Conservation (phyloP, 352 stramenopile genomes). For the Thalassiosira oceanica region DNA sequence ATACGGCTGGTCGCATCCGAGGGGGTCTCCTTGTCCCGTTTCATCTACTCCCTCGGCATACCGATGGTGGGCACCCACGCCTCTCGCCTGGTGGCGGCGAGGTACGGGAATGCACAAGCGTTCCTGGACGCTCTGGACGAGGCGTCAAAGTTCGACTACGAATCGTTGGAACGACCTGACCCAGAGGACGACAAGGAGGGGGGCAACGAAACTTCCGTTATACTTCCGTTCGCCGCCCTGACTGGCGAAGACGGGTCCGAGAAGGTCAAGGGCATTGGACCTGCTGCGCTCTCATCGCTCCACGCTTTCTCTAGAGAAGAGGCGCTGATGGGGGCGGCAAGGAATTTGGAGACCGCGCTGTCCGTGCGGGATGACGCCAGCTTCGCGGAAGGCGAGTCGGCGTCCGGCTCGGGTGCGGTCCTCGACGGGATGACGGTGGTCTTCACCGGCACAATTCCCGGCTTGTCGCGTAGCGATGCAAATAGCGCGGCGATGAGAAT, state of each 20-base stretch:
- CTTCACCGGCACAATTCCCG: slow-evolving; percentile 69
- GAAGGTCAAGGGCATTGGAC: slow-evolving; percentile 68
- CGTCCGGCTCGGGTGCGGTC: background rate
- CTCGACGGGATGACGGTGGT: slow-evolving; percentile 66
- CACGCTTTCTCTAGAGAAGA: slow-evolving; percentile 51
- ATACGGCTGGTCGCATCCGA: no score
- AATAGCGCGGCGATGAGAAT: slow-evolving; percentile 44
- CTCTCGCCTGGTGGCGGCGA: slow-evolving; percentile 61
- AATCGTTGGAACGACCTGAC: no score
- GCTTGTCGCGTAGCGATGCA: slow-evolving; percentile 49
- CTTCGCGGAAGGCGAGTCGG: no score
- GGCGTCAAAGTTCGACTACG: slow-evolving; percentile 17
- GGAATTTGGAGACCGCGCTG: slow-evolving; percentile 43
- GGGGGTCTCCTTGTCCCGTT: slow-evolving; percentile 63
- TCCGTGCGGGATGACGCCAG: slow-evolving; percentile 53
- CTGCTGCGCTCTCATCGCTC: slow-evolving; percentile 55
- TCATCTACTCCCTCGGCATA: slow-evolving; percentile 74
- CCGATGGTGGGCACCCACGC: slow-evolving; percentile 60
- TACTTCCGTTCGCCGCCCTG: slow-evolving; percentile 21
- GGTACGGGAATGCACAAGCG: slow-evolving; percentile 47
- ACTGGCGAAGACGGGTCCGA: no score
- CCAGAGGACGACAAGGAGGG: slow-evolving; percentile 5
- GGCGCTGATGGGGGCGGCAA: slow-evolving; percentile 55
- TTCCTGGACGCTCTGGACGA: slow-evolving; percentile 64
- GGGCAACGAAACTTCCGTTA: background rate